Percentiles rank a stretch among this genome's conserved stretches.
Evolutionary conservation across 441 rosid species (phyloP).

Genomic region (Brassica hybrid): DNA sequence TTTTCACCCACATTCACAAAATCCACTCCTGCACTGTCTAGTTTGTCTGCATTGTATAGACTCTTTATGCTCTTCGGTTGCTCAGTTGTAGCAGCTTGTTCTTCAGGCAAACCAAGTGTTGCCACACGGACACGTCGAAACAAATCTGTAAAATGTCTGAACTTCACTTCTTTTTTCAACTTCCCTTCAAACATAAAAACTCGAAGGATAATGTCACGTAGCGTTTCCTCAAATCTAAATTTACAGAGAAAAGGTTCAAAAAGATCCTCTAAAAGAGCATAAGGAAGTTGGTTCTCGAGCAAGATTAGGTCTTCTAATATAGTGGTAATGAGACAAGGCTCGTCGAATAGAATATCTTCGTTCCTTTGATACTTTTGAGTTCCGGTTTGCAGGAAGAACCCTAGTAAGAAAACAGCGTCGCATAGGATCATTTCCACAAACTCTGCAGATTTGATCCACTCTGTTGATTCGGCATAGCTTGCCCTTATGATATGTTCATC

Average conservation of each 20-base stretch:
- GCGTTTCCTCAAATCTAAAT: background rate
- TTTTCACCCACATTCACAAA: background rate
- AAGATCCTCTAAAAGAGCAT: slow-evolving; percentile 22
- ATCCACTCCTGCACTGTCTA: slow-evolving; percentile 31
- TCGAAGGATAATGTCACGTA: slow-evolving; percentile 26
- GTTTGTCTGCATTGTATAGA: slow-evolving; percentile 32
- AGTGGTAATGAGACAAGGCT: slow-evolving; percentile 25
- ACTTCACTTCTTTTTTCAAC: background rate
- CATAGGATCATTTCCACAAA: slow-evolving; percentile 27
- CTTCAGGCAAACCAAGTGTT: slow-evolving; percentile 32
- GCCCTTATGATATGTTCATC: slow-evolving; percentile 12
- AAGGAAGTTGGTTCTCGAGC: slow-evolving; percentile 41
- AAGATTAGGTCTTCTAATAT: slow-evolving; percentile 32
- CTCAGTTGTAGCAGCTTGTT: background rate
- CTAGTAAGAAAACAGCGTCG: slow-evolving; percentile 39
- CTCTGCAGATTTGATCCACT: background rate
- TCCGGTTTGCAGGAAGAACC: slow-evolving; percentile 19
- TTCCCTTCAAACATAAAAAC: slow-evolving; percentile 14
- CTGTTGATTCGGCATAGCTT: slow-evolving; percentile 38
- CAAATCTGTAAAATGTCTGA: slow-evolving; percentile 41
- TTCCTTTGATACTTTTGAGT: background rate
- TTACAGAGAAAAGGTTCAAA: slow-evolving; percentile 8
- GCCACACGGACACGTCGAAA: slow-evolving; percentile 26
- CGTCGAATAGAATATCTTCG: slow-evolving; percentile 15
- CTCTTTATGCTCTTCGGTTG: slow-evolving; percentile 13